A percentile compares a stretch with the other conserved stretches of the same genome.
Conservation (phyloP, 1,284 basidiomycete genomes). For the Heterobasidion occidentale region DNA sequence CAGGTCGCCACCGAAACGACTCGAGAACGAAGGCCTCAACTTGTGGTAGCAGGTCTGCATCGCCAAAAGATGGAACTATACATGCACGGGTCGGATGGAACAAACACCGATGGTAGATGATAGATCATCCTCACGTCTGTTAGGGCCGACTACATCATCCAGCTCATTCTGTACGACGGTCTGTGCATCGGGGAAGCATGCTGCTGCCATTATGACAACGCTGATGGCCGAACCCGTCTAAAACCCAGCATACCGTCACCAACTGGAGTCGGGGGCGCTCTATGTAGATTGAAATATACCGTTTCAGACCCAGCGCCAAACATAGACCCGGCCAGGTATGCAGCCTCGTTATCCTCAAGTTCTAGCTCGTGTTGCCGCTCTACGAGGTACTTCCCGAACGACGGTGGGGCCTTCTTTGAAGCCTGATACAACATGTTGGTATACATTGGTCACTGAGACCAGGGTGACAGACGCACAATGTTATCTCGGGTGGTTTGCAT, state of each 20-base stretch:
- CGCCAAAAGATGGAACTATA: conserved; percentile 42
- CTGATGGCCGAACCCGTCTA: conserved; percentile 50
- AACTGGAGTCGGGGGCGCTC: neutral
- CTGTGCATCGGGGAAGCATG: conserved; percentile 49
- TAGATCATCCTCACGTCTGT: conserved; percentile 29
- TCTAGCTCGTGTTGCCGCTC: conserved; percentile 42
- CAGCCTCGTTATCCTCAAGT: conserved; percentile 44
- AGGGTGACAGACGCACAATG: conserved; percentile 28
- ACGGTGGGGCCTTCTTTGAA: conserved; percentile 29
- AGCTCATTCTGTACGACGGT: conserved; percentile 50
- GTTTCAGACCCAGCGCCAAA: conserved; percentile 63
- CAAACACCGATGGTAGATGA: neutral
- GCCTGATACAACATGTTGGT: conserved; percentile 17
- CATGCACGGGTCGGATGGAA: neutral
- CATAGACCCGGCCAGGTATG: conserved; percentile 54
- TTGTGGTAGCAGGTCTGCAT: conserved; percentile 42
- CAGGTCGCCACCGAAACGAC: conserved; percentile 57
- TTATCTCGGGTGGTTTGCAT: conserved; percentile 34
- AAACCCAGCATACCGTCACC: neutral
- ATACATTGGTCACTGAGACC: neutral
- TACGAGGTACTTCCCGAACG: conserved; percentile 49
- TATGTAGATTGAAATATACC: conserved; percentile 16
- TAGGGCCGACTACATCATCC: conserved; percentile 47
- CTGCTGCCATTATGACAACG: conserved; percentile 54
- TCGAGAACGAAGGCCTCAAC: conserved; percentile 57